Evolutionary conservation across 2,329 filamentous ascomycete genomes (phyloP).

Genomic region (Penicillium glabrum): DNA sequence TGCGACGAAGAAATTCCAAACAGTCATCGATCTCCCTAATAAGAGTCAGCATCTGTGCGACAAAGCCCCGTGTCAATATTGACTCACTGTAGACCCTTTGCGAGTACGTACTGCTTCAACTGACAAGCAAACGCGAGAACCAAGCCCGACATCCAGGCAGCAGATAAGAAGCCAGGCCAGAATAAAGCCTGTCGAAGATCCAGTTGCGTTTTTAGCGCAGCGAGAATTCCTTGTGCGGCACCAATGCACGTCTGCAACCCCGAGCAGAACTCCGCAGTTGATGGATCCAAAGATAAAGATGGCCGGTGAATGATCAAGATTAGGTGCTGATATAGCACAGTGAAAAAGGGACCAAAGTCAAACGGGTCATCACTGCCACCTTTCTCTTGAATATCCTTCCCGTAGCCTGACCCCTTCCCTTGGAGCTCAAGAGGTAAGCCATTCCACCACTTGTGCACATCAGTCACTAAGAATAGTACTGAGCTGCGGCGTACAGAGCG

Average conservation of each 20-base stretch:
- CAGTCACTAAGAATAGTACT: conserved; percentile 39
- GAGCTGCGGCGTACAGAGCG: conserved; percentile 39
- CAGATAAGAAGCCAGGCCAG: conserved; percentile 41
- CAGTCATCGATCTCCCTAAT: conserved; percentile 38
- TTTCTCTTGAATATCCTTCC: background rate
- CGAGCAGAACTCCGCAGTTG: conserved; percentile 41
- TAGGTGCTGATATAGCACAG: conserved; percentile 43
- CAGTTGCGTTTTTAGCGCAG: conserved; percentile 34
- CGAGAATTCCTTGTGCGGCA: conserved; percentile 39
- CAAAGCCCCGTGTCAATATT: background rate
- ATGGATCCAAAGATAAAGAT: conserved; percentile 38
- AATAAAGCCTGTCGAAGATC: conserved; percentile 36
- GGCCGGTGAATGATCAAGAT: conserved; percentile 42
- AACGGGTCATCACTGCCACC: conserved; percentile 18
- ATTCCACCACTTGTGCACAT: conserved; percentile 47
- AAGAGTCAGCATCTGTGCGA: conserved; percentile 1
- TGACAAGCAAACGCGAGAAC: conserved; percentile 45
- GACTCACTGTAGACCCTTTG: conserved; percentile 34
- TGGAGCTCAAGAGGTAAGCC: conserved; percentile 34
- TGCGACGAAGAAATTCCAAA: conserved; percentile 31
- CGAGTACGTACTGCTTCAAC: conserved; percentile 38
- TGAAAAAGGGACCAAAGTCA: conserved; percentile 41
- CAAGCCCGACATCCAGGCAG: conserved; percentile 43
- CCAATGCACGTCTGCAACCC: conserved; percentile 43
- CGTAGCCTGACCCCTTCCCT: conserved; percentile 8